Evolutionary conservation across 2,329 filamentous ascomycete genomes (phyloP), one percentile per base, ranked within the genome.

Genomic region (Colletotrichum tanaceti): DNA sequence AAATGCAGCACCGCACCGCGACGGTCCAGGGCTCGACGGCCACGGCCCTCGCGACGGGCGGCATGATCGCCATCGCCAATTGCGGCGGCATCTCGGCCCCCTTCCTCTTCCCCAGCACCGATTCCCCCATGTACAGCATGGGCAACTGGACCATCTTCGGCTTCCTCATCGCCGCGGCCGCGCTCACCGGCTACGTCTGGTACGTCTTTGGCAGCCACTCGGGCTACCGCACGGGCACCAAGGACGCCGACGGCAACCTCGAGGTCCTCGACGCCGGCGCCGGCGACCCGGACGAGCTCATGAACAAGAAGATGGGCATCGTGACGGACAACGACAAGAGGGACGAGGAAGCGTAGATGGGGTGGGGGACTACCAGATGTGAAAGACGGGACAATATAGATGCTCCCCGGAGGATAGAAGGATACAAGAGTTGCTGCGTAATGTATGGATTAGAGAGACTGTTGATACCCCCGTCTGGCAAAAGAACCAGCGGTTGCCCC

Each of bases 11-110:
- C 41, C 74, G 77, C 59, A 78, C 76, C 59, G 77, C 76, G n/a
- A 76, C 75, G 0, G 76, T 77, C 6, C 72, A 72, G 63, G 76
- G 76, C 9, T 77, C 76, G 24, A 77, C 75, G 5, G 76, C 76
- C 2, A 77, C 76, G 0, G 76, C 76, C 2, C 71, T 79, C 41
- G 77, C 76, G 3, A 78, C 76, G 3, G 77, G 75, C 2, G 77
- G 77, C 32, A 78, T 78, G 75, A 77, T 79, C 32, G 72, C 77
- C 65, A 76, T 79, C 32, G 74, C 76, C 54, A 79, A 79, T 71
- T 74, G 71, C 1, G 77, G 77, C 28, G 77, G 77, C 7, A 78
- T 79, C 57, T 72, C 77, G 11, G 76, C 77, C 0, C 75, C 77
- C 6, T 79, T 79, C 71, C 70, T 78, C 18, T 79, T 79, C 72